phyloP scores from a whole-genome alignment of 1,284 basidiomycete species.

The Tilletiaria anomala region DNA sequence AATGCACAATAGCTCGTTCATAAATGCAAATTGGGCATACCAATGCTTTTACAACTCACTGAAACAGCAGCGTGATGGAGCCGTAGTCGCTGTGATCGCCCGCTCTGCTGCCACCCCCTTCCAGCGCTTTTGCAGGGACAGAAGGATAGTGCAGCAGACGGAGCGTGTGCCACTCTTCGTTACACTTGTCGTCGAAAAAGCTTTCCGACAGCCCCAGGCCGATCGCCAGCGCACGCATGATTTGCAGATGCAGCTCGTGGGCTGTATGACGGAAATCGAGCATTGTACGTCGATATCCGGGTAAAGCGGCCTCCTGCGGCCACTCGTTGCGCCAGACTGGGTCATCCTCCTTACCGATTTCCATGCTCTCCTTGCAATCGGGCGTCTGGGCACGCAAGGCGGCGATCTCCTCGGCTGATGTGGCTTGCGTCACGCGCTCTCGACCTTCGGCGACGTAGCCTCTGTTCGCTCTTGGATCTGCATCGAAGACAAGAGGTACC shows the following conservation, averaged over 20 bases:
- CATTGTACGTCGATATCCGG: slow-evolving; percentile 57
- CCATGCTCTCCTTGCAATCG: slow-evolving; percentile 61
- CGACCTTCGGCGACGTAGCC: slow-evolving; percentile 55
- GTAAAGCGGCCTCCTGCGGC: slow-evolving; percentile 53
- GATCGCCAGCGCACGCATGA: slow-evolving; percentile 67
- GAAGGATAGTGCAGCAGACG: slow-evolving; percentile 29
- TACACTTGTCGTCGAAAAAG: slow-evolving; percentile 59
- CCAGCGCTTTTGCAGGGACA: slow-evolving; percentile 24
- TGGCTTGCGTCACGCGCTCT: slow-evolving; percentile 62
- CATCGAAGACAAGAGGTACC: background rate
- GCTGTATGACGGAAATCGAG: slow-evolving; percentile 55
- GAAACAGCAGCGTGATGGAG: background rate
- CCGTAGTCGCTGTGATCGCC: background rate
- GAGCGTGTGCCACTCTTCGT: slow-evolving; percentile 62
- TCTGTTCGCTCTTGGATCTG: background rate
- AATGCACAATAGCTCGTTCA: too few relatives aligned
- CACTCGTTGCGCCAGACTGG: slow-evolving; percentile 50
- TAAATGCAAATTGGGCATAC: too few relatives aligned
- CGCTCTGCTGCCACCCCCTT: background rate
- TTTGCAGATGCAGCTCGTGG: slow-evolving; percentile 55
- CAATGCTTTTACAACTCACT: too few relatives aligned
- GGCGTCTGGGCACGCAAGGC: slow-evolving; percentile 56
- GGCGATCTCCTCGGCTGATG: slow-evolving; percentile 53
- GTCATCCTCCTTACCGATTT: slow-evolving; percentile 61
- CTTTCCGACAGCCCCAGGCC: slow-evolving; percentile 56